Percentiles rank a stretch among this genome's conserved stretches.
phyloP scores from a whole-genome alignment of 2,329 filamentous ascomycete species.

The Tolypocladium paradoxum region DNA sequence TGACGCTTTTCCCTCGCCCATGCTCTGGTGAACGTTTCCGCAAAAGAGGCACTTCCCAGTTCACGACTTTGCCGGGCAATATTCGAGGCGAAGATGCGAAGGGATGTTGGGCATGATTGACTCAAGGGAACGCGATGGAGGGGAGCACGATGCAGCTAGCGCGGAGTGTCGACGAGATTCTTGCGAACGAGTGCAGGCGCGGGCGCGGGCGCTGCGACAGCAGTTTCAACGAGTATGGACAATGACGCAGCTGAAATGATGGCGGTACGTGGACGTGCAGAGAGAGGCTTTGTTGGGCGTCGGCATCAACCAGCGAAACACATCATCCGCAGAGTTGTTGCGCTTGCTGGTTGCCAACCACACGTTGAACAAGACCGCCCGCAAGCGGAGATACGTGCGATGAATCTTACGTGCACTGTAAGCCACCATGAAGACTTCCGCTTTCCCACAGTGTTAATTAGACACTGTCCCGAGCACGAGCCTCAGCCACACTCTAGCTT shows the following conservation, averaged over 20 bases:
- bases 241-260: not conserved
- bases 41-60: constrained; percentile 4
- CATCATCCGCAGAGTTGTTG: not conserved
- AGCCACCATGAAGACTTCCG: too few relatives aligned
- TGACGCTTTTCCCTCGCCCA: constrained; percentile 29
- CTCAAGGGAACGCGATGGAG: not conserved
- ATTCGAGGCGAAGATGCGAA: constrained; percentile 16
- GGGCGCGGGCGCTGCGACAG: not conserved
- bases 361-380: not conserved
- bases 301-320: not conserved
- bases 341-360: not conserved
- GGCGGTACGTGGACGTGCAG: not conserved
- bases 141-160: not conserved
- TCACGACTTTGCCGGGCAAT: constrained; percentile 21
- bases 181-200: not conserved
- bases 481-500: not conserved
- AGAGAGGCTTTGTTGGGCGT: not conserved
- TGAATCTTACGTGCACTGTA: not conserved
- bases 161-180: not conserved
- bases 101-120: constrained; percentile 21
- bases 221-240: not conserved
- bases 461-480: not conserved
- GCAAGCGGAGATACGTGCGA: not conserved
- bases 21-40: constrained; percentile 10
- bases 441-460: not conserved